Conservation (phyloP, 2,329 filamentous ascomycete genomes). For the Chaetomium sp. region DNA sequence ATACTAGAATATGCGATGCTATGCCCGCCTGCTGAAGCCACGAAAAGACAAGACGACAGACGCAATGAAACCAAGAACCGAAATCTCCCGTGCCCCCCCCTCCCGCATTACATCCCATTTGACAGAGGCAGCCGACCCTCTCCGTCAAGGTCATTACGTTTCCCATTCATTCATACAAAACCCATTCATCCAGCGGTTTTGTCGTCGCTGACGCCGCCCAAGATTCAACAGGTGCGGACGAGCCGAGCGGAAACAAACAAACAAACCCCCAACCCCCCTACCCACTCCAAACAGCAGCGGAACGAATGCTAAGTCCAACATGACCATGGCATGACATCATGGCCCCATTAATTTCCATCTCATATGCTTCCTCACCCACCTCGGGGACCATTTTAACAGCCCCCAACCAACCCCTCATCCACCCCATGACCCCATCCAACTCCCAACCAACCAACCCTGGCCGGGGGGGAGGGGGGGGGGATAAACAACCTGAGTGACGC, state of each 20-base stretch:
- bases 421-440: not conserved
- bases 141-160: not conserved
- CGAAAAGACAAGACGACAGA: not conserved
- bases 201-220: not conserved
- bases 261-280: no score
- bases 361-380: not conserved
- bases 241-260: not conserved
- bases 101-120: constrained; percentile 4
- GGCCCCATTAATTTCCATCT: not conserved
- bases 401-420: no score
- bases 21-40: not conserved
- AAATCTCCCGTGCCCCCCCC: not conserved
- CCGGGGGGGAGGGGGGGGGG: no score
- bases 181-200: not conserved
- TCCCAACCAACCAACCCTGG: no score
- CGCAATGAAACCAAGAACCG: not conserved
- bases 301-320: constrained; percentile 6
- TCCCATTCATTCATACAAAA: constrained; percentile 8
- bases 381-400: not conserved
- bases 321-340: constrained; percentile 15
- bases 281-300: not conserved
- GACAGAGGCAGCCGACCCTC: not conserved
- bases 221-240: not conserved
- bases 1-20: constrained; percentile 21
- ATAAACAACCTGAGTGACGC: no score